phyloP scores from a whole-genome alignment of 306 rosid genomes.

The Pyrus bretschneideri region DNA sequence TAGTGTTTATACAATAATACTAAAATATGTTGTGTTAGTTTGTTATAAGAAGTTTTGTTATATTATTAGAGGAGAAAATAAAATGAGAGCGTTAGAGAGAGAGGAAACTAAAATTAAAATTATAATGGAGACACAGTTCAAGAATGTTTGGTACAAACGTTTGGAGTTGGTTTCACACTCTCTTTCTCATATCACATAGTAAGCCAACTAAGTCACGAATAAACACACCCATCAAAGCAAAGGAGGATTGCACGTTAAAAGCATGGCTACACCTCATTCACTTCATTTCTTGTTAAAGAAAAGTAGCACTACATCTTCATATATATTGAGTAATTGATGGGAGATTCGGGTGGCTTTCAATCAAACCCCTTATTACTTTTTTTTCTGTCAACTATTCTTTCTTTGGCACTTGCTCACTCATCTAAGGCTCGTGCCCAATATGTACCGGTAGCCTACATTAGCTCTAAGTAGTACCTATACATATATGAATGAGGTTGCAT shows the following conservation, averaged over 20 bases:
- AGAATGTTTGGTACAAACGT: conserved; percentile 37
- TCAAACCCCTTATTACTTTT: conserved; percentile 18
- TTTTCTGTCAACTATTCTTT: neutral
- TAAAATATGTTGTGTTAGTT: neutral
- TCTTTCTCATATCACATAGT: conserved; percentile 15
- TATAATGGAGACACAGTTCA: conserved; percentile 8
- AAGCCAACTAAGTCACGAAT: conserved; percentile 32
- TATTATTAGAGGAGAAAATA: conserved; percentile 3
- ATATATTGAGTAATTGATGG: conserved; percentile 16
- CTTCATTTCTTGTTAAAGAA: conserved; percentile 26
- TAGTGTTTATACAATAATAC: neutral
- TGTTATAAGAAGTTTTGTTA: neutral
- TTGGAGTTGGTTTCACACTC: conserved; percentile 34
- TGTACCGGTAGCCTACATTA: neutral
- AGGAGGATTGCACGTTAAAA: conserved; percentile 47
- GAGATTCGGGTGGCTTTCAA: conserved; percentile 38
- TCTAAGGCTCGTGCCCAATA: conserved; percentile 10
- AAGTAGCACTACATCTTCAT: conserved; percentile 13
- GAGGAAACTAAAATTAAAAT: neutral
- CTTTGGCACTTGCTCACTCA: neutral
- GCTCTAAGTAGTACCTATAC: neutral
- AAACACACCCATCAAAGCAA: conserved; percentile 30
- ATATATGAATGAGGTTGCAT: neutral
- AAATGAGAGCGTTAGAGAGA: conserved; percentile 12
- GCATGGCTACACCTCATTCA: conserved; percentile 33